These are phyloP conservation scores for Dendrothele bispora DNA, from an alignment of 768 basidiomycete genomes.

Conservation along the genomic window DNA sequence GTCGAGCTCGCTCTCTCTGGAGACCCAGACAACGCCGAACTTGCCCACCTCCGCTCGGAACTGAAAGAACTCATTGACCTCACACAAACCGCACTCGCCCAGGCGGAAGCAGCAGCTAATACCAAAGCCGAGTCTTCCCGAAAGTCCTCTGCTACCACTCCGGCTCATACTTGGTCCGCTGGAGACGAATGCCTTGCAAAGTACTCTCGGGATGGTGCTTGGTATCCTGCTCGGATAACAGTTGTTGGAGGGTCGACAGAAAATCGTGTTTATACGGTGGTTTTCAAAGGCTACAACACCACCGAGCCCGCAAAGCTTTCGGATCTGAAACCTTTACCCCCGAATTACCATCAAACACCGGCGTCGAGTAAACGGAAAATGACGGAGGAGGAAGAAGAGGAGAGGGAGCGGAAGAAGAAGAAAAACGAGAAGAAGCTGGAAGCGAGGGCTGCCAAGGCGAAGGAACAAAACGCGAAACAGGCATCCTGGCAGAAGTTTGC, in stretches of 20 bases:
- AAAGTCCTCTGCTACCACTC: constrained; percentile 50
- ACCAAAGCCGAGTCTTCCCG: constrained; percentile 58
- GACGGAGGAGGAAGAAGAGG: constrained; percentile 79
- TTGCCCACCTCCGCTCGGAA: constrained; percentile 71
- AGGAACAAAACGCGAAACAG: constrained; percentile 84
- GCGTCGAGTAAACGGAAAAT: constrained; percentile 74
- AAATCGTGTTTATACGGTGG: constrained; percentile 83
- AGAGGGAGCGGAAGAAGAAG: constrained; percentile 88
- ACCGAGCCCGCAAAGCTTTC: constrained; percentile 79
- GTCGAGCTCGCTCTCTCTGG: constrained; percentile 77
- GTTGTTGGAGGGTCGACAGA: constrained; percentile 80
- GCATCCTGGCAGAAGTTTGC: constrained; percentile 93
- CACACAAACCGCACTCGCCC: constrained; percentile 68
- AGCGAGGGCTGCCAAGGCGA: constrained; percentile 78
- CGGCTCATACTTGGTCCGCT: constrained; percentile 64
- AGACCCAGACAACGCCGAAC: constrained; percentile 75
- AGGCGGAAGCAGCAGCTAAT: constrained; percentile 62
- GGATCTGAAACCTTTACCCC: constrained; percentile 70
- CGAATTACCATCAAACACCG: constrained; percentile 47
- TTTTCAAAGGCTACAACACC: constrained; percentile 90
- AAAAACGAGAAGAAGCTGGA: constrained; percentile 95
- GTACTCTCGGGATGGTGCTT: constrained; percentile 80
- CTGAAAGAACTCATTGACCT: constrained; percentile 83
- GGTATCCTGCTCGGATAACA: constrained; percentile 89
- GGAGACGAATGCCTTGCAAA: constrained; percentile 87